A percentile compares a stretch with the other conserved stretches of the same genome.
Conservation (phyloP, 1,284 basidiomycete genomes). For the Dichomitus squalens region DNA sequence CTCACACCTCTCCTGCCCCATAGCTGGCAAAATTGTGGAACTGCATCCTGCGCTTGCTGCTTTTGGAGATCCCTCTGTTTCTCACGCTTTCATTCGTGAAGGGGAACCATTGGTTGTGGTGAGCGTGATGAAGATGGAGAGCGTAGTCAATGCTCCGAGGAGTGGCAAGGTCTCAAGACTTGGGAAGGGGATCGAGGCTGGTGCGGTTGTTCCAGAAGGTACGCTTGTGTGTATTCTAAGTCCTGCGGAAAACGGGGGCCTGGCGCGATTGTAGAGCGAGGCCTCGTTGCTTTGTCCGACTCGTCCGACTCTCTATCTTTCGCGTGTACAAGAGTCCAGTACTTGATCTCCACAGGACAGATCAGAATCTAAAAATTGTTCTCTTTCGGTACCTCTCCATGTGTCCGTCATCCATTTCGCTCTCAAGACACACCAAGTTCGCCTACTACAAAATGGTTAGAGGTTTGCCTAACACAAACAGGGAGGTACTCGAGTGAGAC, state of each 20-base stretch:
- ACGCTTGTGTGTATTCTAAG: slow-evolving; percentile 12
- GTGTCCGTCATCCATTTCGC: too few species aligned
- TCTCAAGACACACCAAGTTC: too few species aligned
- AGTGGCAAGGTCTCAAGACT: slow-evolving; percentile 5
- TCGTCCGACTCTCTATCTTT: too few species aligned
- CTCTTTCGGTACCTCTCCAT: too few species aligned
- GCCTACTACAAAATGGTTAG: too few species aligned
- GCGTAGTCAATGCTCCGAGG: slow-evolving; percentile 25
- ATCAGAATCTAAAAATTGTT: too few species aligned
- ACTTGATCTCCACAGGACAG: too few species aligned
- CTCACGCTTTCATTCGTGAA: slow-evolving; percentile 5
- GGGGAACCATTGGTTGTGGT: slow-evolving; percentile 40
- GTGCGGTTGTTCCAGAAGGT: slow-evolving; percentile 16
- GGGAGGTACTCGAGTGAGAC: too few species aligned
- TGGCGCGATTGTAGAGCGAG: slow-evolving; percentile 5
- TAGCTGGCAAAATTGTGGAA: slow-evolving; percentile 45
- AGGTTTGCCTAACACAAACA: too few species aligned
- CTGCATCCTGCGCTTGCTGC: slow-evolving; percentile 36
- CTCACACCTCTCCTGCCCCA: slow-evolving; percentile 36
- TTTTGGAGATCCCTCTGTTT: neutral
- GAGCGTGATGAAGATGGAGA: slow-evolving; percentile 50
- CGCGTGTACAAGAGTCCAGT: too few species aligned
- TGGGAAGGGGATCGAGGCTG: slow-evolving; percentile 14
- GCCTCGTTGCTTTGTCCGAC: too few species aligned
- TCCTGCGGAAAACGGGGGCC: neutral